A percentile compares a stretch with the other conserved stretches of the same genome.
Conservation (phyloP, 768 basidiomycete genomes). For the Lentinula raphanica region DNA sequence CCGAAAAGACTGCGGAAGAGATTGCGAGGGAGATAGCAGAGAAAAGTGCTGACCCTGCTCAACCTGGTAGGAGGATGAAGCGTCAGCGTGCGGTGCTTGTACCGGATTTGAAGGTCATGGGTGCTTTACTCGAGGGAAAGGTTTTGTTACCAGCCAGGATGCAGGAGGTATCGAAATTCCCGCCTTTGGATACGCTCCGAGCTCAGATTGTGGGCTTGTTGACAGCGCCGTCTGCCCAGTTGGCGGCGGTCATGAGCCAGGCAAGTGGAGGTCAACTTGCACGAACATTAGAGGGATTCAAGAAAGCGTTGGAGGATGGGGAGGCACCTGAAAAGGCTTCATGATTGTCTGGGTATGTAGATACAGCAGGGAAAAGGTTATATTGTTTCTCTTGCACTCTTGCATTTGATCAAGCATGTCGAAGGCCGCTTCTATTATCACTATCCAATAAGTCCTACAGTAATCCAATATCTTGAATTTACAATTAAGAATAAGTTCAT, state of each 20-base stretch:
- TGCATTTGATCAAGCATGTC: too few relatives aligned
- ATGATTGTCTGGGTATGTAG: not conserved
- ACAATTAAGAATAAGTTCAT: not conserved
- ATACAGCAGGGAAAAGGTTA: not conserved
- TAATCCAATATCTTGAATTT: not conserved
- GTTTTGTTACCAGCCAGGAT: conserved; percentile 59
- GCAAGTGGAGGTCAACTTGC: conserved; percentile 68
- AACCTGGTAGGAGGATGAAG: conserved; percentile 68
- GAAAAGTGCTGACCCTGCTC: conserved; percentile 58
- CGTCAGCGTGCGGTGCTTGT: conserved; percentile 46
- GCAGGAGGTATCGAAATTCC: conserved; percentile 64
- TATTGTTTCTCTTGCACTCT: too few relatives aligned
- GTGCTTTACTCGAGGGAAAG: conserved; percentile 73
- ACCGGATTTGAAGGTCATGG: conserved; percentile 70
- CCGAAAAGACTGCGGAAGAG: conserved; percentile 46
- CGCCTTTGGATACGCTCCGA: conserved; percentile 69
- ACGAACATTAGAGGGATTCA: conserved; percentile 71
- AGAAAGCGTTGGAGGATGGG: conserved; percentile 57
- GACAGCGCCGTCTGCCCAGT: conserved; percentile 66
- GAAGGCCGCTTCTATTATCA: not conserved
- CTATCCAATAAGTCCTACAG: not conserved
- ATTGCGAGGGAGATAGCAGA: conserved; percentile 43
- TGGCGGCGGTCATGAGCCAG: conserved; percentile 63
- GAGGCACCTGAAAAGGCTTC: not conserved
- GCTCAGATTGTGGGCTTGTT: conserved; percentile 85